Evolutionary conservation across 495 filamentous ascomycete species (phyloP), one percentile per base, ranked within the genome.

Genomic region (Letharia lupina): DNA sequence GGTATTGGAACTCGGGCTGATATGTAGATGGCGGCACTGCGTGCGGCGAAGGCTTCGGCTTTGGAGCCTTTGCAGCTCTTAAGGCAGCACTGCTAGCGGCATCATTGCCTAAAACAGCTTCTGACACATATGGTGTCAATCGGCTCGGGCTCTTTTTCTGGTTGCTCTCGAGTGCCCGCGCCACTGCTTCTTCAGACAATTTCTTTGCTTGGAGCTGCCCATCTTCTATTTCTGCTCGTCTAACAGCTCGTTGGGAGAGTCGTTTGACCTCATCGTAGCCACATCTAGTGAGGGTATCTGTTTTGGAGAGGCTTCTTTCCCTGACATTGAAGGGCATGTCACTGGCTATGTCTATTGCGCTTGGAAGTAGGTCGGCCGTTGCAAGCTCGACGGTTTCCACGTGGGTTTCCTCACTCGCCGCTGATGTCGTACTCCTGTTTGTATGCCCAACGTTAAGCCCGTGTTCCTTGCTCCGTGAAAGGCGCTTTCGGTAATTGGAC

Each of bases 1-100:
- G 75, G 69, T 81, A 83, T 70, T 79, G 75, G 66, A 82, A 83
- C 62, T 77, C 76, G 2, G 77, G 74, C 63, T 80, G 67, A 58
- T 79, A 76, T 16, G 80, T 81, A 7, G 78, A 77, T 15, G 79
- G 78, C 59, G 76, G 72, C 31, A 77, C 58, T 5, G 80, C 71
- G 54, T 69, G 70, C 42, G 80, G 63, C 11, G 79, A 78, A 3
- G 65, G 65, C 11, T 71, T 70, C 9, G 28, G 65, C 16, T 72
- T 70, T 11, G 28, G 67, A 15, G 31, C 20, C 18, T 48, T 61
- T 20, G 45, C 44, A 61, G 64, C 64, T 54, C 45, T 41, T 4
- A 61, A n/a, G 20, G 42, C 57, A 41, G 64, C 57, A 20, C 42
- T 20, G 16, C 44, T 60, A 41, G 65, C 54, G 8, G 44, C 48